Evolutionary conservation across 2,329 filamentous ascomycete species (phyloP), one percentile per base, ranked within the genome.

Genomic region (Westerdykella aurantiaca): DNA sequence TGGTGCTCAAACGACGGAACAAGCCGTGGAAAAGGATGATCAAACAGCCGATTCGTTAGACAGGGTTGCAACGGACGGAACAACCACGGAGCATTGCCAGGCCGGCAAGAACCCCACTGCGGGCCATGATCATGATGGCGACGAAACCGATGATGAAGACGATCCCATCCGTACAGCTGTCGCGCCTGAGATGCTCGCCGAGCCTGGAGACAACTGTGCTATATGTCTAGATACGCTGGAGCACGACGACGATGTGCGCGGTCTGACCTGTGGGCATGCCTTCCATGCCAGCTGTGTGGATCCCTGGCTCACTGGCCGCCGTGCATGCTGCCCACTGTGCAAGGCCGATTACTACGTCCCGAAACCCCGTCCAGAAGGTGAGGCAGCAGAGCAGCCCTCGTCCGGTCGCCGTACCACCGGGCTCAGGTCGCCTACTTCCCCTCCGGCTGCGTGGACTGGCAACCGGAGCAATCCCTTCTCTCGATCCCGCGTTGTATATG

Each of bases 311-410:
- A 98, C 93, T 9, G 90, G 86, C 61, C 82, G 93, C 50, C 84
- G 91, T 53, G 93, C 93, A 21, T 97, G 91, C 73, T 98, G 93
- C 66, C 93, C 93, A 5, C 82, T 98, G 6, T 98, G 93, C 76
- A 98, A 98, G 72, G 88, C 91, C 34, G 93, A 98, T 63, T 98
- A 97, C 68, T 97, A 95, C 67, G 84, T 88, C 2, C 91, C 93
- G 0, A 97, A 97, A 70, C 88, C 89, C 40, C 85, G 88, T 13
- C 75, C 86, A 3, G 80, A 82, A 48, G 74, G 70, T 7, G 73
- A 75, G 41, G 45, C 53, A 35, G 66, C 49, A 16, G 56, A 58
- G 17, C 54, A 57, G 29, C 42, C 57, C 4, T 37, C 49, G 7
- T 50, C 55, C n/a, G 52, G 55, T 38, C 64, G 63, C 37, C 62